These are phyloP conservation scores for Leccinum solheimii DNA, from an alignment of 1,284 basidiomycete genomes.

Conservation along the genomic window DNA sequence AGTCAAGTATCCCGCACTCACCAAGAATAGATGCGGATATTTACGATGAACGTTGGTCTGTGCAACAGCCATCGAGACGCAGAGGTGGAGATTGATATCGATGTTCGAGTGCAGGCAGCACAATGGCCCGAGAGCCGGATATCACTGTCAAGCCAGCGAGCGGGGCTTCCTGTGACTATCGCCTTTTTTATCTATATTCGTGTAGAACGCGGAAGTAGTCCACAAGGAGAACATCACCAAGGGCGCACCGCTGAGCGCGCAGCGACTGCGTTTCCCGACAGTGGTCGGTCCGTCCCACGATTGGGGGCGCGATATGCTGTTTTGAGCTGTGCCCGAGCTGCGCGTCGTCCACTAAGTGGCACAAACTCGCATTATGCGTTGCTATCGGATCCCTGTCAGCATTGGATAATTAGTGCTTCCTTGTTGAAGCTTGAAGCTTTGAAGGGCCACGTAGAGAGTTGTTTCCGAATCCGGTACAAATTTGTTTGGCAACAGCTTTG, in stretches of 20 bases:
- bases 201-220: neutral
- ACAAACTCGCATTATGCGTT: neutral
- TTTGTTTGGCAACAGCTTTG: constrained; percentile 32
- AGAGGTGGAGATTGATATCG: neutral
- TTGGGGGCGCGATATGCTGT: constrained; percentile 1
- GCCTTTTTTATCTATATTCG: neutral
- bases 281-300: neutral
- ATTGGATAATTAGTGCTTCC: neutral
- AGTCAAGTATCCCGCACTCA: neutral
- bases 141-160: constrained; percentile 6
- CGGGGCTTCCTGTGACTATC: neutral
- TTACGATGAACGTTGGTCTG: neutral
- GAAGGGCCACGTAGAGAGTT: neutral
- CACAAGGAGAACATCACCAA: neutral
- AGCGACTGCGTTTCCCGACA: neutral
- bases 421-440: no score
- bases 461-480: constrained; percentile 1
- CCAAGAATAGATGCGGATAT: neutral
- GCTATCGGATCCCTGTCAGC: neutral
- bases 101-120: neutral
- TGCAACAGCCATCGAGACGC: neutral
- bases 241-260: neutral
- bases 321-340: neutral
- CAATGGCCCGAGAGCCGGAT: neutral
- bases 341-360: neutral